Percentiles rank a stretch among this genome's conserved stretches.
Evolutionary conservation across 306 rosid genomes (phyloP).

Genomic region (Sicyos edulis): DNA sequence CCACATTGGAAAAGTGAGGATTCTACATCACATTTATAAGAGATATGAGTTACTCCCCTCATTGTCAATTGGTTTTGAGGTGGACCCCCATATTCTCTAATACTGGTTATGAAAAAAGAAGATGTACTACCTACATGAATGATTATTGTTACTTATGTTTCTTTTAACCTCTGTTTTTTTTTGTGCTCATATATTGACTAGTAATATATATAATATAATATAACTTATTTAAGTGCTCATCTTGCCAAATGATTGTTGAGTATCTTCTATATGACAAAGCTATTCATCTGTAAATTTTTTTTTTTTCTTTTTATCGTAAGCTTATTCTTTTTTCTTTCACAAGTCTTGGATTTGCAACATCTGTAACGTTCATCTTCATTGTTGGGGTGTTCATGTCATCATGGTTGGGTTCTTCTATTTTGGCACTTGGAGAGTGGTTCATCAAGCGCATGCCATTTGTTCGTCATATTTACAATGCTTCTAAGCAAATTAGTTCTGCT

Average conservation of each 20-base stretch:
- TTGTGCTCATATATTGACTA: background rate
- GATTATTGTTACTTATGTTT: background rate
- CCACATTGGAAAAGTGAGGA: no score
- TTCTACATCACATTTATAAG: no score
- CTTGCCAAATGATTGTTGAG: background rate
- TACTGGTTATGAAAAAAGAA: no score
- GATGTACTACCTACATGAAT: background rate
- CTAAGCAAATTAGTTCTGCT: slow-evolving; percentile 90
- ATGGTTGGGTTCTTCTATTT: slow-evolving; percentile 91
- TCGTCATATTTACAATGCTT: slow-evolving; percentile 83
- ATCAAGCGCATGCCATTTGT: slow-evolving; percentile 89
- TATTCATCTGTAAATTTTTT: slow-evolving; percentile 5
- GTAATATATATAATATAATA: background rate
- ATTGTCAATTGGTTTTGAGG: no score
- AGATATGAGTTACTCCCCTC: no score
- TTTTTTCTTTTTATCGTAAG: background rate
- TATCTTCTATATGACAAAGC: background rate
- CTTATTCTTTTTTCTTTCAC: slow-evolving; percentile 14
- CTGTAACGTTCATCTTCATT: slow-evolving; percentile 77
- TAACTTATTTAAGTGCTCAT: background rate
- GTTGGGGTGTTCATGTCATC: slow-evolving; percentile 95
- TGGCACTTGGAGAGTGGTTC: slow-evolving; percentile 89
- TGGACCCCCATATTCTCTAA: no score
- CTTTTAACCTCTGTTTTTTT: background rate
- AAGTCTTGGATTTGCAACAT: slow-evolving; percentile 91